These are phyloP conservation scores for Artomyces pyxidatus DNA, from an alignment of 768 basidiomycete genomes.

Conservation along the genomic window DNA sequence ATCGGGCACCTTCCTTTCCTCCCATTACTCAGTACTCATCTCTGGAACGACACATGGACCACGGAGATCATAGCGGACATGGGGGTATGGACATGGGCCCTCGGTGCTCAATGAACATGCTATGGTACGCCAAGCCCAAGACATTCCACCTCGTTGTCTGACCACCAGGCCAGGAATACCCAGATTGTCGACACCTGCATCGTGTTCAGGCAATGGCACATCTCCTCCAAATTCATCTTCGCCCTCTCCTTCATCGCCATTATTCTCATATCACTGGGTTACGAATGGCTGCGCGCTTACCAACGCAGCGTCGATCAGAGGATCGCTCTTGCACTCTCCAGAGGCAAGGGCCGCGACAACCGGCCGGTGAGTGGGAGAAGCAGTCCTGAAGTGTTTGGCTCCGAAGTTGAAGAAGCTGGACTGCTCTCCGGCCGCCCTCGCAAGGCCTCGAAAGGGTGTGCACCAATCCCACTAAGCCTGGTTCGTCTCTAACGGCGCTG, in stretches of 20 bases:
- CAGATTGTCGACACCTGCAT: slow-evolving; percentile 74
- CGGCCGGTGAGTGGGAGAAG: slow-evolving; percentile 30
- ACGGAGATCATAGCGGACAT: slow-evolving; percentile 40
- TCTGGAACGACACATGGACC: slow-evolving; percentile 19
- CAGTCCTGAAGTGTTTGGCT: slow-evolving; percentile 28
- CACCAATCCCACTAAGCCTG: neutral
- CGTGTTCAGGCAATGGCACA: slow-evolving; percentile 76
- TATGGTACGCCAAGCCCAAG: slow-evolving; percentile 42
- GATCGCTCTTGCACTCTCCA: slow-evolving; percentile 42
- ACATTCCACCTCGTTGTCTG: neutral
- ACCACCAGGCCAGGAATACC: slow-evolving; percentile 47
- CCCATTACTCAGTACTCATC: neutral
- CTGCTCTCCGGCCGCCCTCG: slow-evolving; percentile 42
- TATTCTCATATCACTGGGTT: slow-evolving; percentile 60
- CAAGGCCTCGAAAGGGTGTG: slow-evolving; percentile 38
- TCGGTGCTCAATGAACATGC: slow-evolving; percentile 72
- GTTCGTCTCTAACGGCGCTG: neutral
- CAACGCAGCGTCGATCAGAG: slow-evolving; percentile 49
- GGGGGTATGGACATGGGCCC: slow-evolving; percentile 35
- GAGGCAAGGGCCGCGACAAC: slow-evolving; percentile 40
- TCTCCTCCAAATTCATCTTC: slow-evolving; percentile 48
- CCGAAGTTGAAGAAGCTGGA: slow-evolving; percentile 43
- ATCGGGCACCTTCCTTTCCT: no score
- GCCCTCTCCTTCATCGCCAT: slow-evolving; percentile 58
- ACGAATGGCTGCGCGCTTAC: slow-evolving; percentile 69